Evolutionary conservation across 768 basidiomycete species (phyloP).

Genomic region (Tylopilus cervinicoccineus): DNA sequence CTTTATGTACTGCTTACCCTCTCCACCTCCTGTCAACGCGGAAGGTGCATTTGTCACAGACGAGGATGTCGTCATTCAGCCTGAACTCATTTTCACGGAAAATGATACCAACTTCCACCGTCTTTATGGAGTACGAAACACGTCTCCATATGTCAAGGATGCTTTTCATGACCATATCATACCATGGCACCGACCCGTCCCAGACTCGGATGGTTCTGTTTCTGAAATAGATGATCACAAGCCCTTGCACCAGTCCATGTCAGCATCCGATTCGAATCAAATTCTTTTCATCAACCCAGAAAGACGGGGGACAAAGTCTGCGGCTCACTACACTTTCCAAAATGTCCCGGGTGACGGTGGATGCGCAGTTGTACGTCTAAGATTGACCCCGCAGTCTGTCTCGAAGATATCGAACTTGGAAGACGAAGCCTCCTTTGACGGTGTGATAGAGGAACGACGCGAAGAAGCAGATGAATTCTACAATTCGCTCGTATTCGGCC

Average conservation of each 20-base stretch:
- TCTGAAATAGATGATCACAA: background rate
- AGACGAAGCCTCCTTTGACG: slow-evolving; percentile 89
- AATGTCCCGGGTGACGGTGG: slow-evolving; percentile 90
- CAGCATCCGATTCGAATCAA: background rate
- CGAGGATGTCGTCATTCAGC: slow-evolving; percentile 58
- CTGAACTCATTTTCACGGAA: slow-evolving; percentile 90
- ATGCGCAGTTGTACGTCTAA: slow-evolving; percentile 91
- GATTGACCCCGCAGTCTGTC: slow-evolving; percentile 75
- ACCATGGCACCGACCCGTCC: slow-evolving; percentile 65
- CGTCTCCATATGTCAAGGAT: slow-evolving; percentile 84
- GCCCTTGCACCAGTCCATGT: background rate
- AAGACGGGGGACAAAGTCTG: slow-evolving; percentile 86
- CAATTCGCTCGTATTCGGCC: slow-evolving; percentile 68
- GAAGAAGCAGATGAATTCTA: slow-evolving; percentile 98
- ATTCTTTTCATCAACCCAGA: slow-evolving; percentile 75
- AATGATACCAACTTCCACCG: slow-evolving; percentile 96
- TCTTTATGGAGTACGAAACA: slow-evolving; percentile 86
- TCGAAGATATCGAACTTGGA: slow-evolving; percentile 76
- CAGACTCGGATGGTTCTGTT: slow-evolving; percentile 10
- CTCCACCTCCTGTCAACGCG: slow-evolving; percentile 84
- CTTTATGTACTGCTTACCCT: slow-evolving; percentile 85
- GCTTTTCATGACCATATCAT: slow-evolving; percentile 99
- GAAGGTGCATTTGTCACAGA: slow-evolving; percentile 60
- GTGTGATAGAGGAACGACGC: slow-evolving; percentile 82
- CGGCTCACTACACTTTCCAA: slow-evolving; percentile 84